Conservation (phyloP, 2,329 filamentous ascomycete species). For the Cryphonectria naterciae region DNA sequence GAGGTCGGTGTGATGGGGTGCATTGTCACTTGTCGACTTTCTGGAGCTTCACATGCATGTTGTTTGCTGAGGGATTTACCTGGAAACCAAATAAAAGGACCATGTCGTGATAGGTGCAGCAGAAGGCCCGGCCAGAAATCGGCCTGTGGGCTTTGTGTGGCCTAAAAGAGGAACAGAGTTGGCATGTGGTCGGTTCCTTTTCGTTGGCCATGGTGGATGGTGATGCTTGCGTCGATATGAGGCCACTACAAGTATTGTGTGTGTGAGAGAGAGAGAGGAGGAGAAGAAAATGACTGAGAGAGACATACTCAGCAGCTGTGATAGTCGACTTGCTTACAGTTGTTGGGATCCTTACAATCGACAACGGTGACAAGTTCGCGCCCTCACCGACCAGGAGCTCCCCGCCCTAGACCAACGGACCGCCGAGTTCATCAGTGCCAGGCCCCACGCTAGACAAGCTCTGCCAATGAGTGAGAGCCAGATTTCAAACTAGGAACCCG, state of each 20-base stretch:
- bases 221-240: neutral
- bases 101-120: neutral
- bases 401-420: neutral
- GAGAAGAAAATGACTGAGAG: too few species aligned
- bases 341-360: too few species aligned
- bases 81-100: neutral
- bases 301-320: too few species aligned
- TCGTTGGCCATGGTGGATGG: neutral
- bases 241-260: neutral
- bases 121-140: neutral
- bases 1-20: neutral
- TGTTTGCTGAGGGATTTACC: neutral
- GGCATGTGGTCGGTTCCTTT: neutral
- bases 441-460: neutral
- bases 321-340: too few species aligned
- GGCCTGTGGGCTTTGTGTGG: neutral
- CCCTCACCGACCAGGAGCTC: too few species aligned
- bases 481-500: neutral
- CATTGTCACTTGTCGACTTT: constrained; percentile 6
- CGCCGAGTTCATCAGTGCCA: neutral
- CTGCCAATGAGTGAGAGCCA: constrained; percentile 1
- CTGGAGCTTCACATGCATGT: neutral
- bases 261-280: neutral
- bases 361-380: neutral
- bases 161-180: neutral